Evolutionary conservation across 2,329 filamentous ascomycete species (phyloP).

Genomic region (Ascochyta fabae): DNA sequence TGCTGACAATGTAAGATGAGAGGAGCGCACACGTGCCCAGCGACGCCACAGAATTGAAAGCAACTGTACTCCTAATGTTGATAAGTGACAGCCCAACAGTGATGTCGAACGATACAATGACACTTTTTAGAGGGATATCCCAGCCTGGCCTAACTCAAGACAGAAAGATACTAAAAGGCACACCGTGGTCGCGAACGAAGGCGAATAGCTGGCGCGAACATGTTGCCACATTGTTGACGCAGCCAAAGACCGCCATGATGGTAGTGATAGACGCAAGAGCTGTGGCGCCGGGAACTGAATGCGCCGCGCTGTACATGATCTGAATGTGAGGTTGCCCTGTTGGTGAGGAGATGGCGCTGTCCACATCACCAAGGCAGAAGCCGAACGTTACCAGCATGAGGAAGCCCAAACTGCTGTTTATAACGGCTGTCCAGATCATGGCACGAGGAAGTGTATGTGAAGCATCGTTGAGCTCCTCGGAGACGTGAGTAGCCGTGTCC

Average conservation of each 20-base stretch:
- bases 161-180: no score
- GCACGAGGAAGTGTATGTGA: conserved; percentile 46
- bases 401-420: conserved; percentile 10
- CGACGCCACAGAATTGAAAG: no score
- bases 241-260: conserved; percentile 35
- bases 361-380: conserved; percentile 28
- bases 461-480: conserved; percentile 45
- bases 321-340: not conserved
- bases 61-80: no score
- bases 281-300: conserved; percentile 28
- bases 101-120: no score
- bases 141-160: no score
- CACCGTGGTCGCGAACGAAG: no score
- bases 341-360: not conserved
- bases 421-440: conserved; percentile 47
- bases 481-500: conserved; percentile 40
- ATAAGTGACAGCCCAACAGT: no score
- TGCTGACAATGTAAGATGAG: no score
- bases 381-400: conserved; percentile 46
- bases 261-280: conserved; percentile 35
- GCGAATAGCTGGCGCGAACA: conserved; percentile 26
- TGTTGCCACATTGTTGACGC: conserved; percentile 35
- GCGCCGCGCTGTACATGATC: not conserved
- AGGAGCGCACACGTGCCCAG: no score
- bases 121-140: no score